phyloP scores from a whole-genome alignment of 73 alveolate genomes.

The Breviolum minutum region DNA sequence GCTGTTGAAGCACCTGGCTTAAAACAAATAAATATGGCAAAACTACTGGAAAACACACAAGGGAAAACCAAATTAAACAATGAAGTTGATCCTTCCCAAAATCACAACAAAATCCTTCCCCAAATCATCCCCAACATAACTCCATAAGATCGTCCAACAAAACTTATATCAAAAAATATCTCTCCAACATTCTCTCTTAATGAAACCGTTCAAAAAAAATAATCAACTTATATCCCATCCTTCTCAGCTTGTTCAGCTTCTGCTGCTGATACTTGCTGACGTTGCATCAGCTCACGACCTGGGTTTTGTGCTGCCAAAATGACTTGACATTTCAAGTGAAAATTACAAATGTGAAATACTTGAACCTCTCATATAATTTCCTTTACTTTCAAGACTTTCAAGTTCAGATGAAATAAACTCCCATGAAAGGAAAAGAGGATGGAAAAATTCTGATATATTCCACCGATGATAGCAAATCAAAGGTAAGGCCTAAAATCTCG shows the following conservation, averaged over 20 bases:
- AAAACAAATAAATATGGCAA: not conserved
- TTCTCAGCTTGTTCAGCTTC: slow-evolving; percentile 31
- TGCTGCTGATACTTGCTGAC: slow-evolving; percentile 6
- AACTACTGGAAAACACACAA: no score
- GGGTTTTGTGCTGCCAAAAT: not conserved
- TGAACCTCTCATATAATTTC: no score
- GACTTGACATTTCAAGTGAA: no score
- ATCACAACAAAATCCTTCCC: not conserved
- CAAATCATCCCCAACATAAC: not conserved
- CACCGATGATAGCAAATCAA: no score
- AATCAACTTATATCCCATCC: not conserved
- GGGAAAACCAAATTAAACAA: not conserved
- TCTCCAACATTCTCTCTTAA: not conserved
- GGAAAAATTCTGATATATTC: no score
- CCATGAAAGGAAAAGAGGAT: no score
- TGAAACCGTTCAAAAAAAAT: not conserved
- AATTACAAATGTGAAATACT: no score
- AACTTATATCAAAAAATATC: not conserved
- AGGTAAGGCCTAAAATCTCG: no score
- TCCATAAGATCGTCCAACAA: not conserved
- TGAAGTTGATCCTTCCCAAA: not conserved
- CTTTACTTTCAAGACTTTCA: no score
- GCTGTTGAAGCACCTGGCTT: slow-evolving; percentile 9
- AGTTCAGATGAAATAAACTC: no score
- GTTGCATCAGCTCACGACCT: slow-evolving; percentile 8